These are phyloP conservation scores for Aureobasidium pullulans DNA, from an alignment of 2,329 filamentous ascomycete genomes.

Conservation along the genomic window DNA sequence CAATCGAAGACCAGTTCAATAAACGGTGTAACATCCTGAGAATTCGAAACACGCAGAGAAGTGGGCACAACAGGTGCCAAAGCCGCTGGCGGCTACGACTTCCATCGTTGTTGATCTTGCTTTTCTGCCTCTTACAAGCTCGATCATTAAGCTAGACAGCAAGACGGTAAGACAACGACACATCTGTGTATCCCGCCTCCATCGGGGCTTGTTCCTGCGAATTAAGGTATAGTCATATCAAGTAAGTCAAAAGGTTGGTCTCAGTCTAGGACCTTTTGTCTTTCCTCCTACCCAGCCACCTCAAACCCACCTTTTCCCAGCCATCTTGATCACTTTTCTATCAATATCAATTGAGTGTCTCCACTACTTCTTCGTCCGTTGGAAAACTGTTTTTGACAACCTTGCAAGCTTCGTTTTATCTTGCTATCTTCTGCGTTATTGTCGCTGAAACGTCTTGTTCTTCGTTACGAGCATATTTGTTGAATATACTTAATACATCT, in stretches of 20 bases:
- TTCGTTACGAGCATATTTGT: background rate
- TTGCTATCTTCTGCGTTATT: background rate
- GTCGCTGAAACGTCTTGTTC: background rate
- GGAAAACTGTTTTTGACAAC: background rate
- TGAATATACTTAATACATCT: background rate
- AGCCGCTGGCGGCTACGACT: background rate
- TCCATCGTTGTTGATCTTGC: too few species aligned
- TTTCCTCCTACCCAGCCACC: background rate
- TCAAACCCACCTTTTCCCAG: background rate
- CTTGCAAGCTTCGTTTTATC: too few species aligned
- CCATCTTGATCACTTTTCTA: background rate
- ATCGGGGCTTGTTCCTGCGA: background rate
- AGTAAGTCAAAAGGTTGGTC: background rate
- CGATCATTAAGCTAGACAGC: background rate
- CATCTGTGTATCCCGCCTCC: background rate
- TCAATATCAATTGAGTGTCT: background rate
- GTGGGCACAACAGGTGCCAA: background rate
- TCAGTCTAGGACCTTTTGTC: slow-evolving; percentile 1
- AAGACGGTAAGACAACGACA: background rate
- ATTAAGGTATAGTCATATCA: background rate
- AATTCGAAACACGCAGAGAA: too few species aligned
- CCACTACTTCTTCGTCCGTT: background rate
- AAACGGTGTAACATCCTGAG: too few species aligned
- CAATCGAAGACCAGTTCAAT: too few species aligned
- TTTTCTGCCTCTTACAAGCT: background rate